These are phyloP conservation scores for Rasamsonia emersonii DNA, from an alignment of 2,329 filamentous ascomycete species.

Conservation along the genomic window DNA sequence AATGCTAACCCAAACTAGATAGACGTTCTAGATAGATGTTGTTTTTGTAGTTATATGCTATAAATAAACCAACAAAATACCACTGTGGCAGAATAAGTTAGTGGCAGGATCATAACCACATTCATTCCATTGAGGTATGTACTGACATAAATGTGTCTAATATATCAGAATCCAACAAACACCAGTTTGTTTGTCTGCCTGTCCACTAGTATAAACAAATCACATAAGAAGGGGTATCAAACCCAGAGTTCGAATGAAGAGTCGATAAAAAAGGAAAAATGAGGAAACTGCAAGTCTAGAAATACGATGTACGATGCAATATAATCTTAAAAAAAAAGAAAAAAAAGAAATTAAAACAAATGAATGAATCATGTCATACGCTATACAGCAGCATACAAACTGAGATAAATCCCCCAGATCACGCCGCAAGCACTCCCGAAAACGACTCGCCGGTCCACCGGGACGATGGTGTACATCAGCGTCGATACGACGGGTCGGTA, in stretches of 20 bases:
- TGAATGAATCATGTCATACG: conserved; percentile 4
- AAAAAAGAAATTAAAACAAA: conserved; percentile 1
- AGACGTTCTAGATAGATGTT: too few species aligned
- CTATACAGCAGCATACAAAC: conserved; percentile 46
- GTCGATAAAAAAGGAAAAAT: neutral
- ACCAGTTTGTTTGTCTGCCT: too few species aligned
- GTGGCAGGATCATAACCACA: too few species aligned
- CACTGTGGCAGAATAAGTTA: too few species aligned
- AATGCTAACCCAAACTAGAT: too few species aligned
- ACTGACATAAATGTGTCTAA: too few species aligned
- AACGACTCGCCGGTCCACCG: conserved; percentile 61
- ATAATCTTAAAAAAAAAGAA: conserved; percentile 3
- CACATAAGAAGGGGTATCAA: neutral
- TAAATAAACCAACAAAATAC: too few species aligned
- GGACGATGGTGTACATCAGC: conserved; percentile 62
- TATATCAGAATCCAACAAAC: too few species aligned
- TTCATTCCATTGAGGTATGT: too few species aligned
- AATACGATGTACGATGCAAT: neutral
- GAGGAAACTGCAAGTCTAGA: neutral
- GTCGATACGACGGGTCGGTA: conserved; percentile 65
- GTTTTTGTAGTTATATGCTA: too few species aligned
- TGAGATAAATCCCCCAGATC: conserved; percentile 67
- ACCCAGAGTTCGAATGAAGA: neutral
- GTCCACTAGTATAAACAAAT: too few species aligned
- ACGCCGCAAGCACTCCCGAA: conserved; percentile 65